Evolutionary conservation across 148 eudicot species (phyloP).

Genomic region (Polygonum maritimum): DNA sequence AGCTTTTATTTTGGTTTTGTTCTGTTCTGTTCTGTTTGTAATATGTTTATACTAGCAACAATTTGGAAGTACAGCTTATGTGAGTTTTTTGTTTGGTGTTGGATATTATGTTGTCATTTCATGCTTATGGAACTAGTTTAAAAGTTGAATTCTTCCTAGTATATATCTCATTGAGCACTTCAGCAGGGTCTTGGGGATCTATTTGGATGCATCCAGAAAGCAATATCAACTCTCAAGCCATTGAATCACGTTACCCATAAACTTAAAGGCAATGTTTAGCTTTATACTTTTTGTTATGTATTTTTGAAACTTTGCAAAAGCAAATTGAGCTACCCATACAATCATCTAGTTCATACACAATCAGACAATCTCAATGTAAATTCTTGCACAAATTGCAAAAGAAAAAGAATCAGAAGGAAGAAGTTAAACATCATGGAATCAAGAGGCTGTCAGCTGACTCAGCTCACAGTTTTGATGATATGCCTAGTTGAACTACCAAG

Average conservation of each 20-base stretch:
- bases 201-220: too few species aligned
- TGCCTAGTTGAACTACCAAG: slow-evolving; percentile 1
- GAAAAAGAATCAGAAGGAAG: not conserved
- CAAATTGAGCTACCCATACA: too few species aligned
- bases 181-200: too few species aligned
- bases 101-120: not conserved
- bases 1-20: not conserved
- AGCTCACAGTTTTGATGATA: not conserved
- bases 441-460: not conserved
- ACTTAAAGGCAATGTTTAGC: too few species aligned
- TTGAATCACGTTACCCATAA: too few species aligned
- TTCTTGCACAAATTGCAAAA: not conserved
- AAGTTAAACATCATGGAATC: not conserved
- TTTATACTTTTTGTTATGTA: too few species aligned
- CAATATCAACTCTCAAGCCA: too few species aligned
- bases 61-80: not conserved
- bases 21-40: not conserved
- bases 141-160: not conserved
- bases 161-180: too few species aligned
- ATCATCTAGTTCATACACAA: too few species aligned
- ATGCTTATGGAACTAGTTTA: not conserved
- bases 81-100: not conserved
- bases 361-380: too few species aligned
- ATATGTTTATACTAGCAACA: slow-evolving; percentile 2
- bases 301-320: too few species aligned